These are phyloP conservation scores for Dictyostelium purpureum DNA, from an alignment of 78 protist genomes.

Conservation along the genomic window DNA sequence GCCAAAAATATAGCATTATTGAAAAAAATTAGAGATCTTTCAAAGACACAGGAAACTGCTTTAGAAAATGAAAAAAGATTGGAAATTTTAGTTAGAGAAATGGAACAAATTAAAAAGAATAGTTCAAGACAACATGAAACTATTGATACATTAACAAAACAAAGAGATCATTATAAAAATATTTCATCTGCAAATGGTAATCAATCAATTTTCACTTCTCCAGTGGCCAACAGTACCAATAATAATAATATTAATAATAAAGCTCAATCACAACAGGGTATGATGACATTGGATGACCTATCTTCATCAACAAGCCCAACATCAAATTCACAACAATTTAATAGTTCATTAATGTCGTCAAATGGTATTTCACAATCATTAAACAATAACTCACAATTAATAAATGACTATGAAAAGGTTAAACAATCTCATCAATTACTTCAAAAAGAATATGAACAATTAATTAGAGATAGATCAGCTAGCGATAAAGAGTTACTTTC, in stretches of 20 bases:
- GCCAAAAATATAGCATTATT: slow-evolving; percentile 45
- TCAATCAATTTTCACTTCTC: background rate
- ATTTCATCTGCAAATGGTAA: background rate
- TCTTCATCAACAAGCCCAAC: background rate
- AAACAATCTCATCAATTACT: background rate
- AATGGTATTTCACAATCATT: too few species aligned
- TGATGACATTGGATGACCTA: background rate
- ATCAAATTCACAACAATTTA: background rate
- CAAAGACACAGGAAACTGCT: background rate
- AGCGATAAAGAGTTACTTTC: slow-evolving; percentile 10
- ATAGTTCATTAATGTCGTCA: background rate
- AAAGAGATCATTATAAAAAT: slow-evolving; percentile 47
- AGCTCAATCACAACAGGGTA: background rate
- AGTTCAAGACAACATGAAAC: slow-evolving; percentile 59
- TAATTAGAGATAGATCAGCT: background rate
- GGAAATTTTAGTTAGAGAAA: slow-evolving; percentile 32
- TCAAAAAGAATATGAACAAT: slow-evolving; percentile 58
- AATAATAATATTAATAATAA: background rate
- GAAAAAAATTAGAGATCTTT: slow-evolving; percentile 22
- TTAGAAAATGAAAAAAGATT: slow-evolving; percentile 18
- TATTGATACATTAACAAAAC: slow-evolving; percentile 27
- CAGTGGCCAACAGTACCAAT: background rate
- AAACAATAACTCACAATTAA: background rate
- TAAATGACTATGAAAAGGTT: background rate
- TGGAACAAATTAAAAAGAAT: background rate